phyloP scores from a whole-genome alignment of 371 early-diverging fungal genomes.

The Globomyces sp. region DNA sequence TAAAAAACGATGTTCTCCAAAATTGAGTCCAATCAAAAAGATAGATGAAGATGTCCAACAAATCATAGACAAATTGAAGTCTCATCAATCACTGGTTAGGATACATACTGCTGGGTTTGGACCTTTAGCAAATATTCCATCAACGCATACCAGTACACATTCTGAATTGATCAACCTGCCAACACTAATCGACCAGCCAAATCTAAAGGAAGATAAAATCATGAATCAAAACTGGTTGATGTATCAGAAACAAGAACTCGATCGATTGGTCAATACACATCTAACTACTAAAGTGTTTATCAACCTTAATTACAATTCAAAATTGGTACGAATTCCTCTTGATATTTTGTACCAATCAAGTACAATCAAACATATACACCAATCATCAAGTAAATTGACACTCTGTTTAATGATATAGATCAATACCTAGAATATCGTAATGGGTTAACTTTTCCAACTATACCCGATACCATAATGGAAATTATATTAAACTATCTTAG shows the following conservation, averaged over 20 bases:
- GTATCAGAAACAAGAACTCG: background rate
- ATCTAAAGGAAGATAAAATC: background rate
- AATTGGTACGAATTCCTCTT: background rate
- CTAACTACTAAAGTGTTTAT: background rate
- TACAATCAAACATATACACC: slow-evolving; percentile 11
- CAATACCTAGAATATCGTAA: background rate
- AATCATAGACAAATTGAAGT: background rate
- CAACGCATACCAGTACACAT: too few relatives aligned
- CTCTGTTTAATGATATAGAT: background rate
- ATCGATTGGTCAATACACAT: background rate
- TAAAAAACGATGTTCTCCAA: background rate
- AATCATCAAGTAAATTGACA: background rate
- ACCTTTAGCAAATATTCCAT: too few relatives aligned
- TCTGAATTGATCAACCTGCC: background rate
- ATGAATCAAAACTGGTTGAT: background rate
- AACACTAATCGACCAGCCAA: background rate
- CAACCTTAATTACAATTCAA: background rate
- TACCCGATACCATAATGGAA: background rate
- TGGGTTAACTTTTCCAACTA: slow-evolving; percentile 11
- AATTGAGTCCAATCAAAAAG: background rate
- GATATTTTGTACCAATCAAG: slow-evolving; percentile 3
- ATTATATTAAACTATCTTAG: slow-evolving; percentile 1
- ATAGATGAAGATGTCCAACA: background rate
- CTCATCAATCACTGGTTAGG: background rate
- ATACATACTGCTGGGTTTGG: too few relatives aligned